Percentiles rank a stretch among this genome's conserved stretches.
These are phyloP conservation scores for Cytidiella melzeri DNA, from an alignment of 768 basidiomycete genomes.

Conservation along the genomic window DNA sequence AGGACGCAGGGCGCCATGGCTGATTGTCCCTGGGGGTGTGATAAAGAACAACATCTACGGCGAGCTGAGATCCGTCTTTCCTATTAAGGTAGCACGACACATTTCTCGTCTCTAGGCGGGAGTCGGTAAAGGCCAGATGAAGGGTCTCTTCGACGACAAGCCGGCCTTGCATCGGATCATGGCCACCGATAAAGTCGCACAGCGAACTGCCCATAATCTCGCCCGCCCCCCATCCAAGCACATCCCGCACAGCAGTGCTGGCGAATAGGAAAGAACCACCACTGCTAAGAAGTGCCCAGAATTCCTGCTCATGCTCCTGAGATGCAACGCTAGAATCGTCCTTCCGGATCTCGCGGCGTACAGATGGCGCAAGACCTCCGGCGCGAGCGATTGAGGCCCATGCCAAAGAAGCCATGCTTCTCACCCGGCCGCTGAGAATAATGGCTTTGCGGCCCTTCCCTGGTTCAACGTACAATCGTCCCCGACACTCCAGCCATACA, in stretches of 20 bases:
- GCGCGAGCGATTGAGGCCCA: constrained; percentile 54
- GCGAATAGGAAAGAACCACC: constrained; percentile 45
- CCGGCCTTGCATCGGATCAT: constrained; percentile 13
- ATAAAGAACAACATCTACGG: constrained; percentile 33
- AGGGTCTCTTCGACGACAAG: constrained; percentile 21
- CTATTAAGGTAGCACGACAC: constrained; percentile 33
- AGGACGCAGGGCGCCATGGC: background rate
- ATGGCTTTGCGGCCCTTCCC: constrained; percentile 95
- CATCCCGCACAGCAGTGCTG: constrained; percentile 45
- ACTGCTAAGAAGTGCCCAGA: constrained; percentile 50
- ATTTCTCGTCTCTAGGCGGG: constrained; percentile 19
- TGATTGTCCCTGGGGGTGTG: constrained; percentile 23
- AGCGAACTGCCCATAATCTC: constrained; percentile 49
- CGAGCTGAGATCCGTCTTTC: constrained; percentile 29
- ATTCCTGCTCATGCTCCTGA: constrained; percentile 33
- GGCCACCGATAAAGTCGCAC: constrained; percentile 27
- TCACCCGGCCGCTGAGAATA: constrained; percentile 75
- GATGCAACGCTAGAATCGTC: constrained; percentile 7
- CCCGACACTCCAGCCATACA: constrained; percentile 90
- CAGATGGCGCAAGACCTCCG: constrained; percentile 35
- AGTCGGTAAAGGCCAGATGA: constrained; percentile 7
- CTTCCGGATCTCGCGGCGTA: background rate
- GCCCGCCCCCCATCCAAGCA: constrained; percentile 56
- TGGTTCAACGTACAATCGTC: constrained; percentile 83
- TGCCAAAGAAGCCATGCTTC: constrained; percentile 53